Base-by-base conservation (phyloP, 371 early-diverging fungal species). In the Amoeboaphelidium occidentale region DNA sequence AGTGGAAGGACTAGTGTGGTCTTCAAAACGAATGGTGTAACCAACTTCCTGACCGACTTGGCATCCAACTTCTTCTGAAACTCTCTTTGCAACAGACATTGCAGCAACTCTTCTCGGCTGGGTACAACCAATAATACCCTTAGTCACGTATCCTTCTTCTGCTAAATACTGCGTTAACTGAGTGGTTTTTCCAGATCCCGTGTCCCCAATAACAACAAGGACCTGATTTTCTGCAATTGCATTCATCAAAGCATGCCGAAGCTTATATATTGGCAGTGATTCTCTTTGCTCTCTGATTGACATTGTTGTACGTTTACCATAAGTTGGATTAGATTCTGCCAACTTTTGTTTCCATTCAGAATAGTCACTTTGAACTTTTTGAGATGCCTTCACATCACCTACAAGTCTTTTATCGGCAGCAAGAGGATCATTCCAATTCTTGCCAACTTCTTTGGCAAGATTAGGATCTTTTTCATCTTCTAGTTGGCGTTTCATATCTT, bases 21-120 rank as follows among this genome's bases (percentile, higher is more conserved):
- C 93, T 58, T 93, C 94, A 58, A 97, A 98, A 59, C 97, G 84
- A 52, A 99, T 94, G 2, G 92, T 86, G 56, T 99, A 98, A 10
- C 97, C 97, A 22, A 97, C 94, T 59, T 86, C 84, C 50, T 85
- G 72, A 17, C 97, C 97, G 23, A 97, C 63, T 23, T 86, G 74
- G 57, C 84, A 84, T 26, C 90, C 93, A 1, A 93, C 85, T 66
- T 97, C 97, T 61, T 92, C 93, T 0, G 93, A 86, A 0, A 99
- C 98, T 66, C 98, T 84, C 55, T 93, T 91, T 20, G 97, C 96
- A 3, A 99, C 97, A 12, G 88, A 87, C 78, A 91, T 92, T 45
- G 99, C 97, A 23, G 99, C 98, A 27, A 99, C 89, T 71, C 99
- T 86, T 66, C 99, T 84, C 17, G 99, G 99, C 63, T 98, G 98